phyloP scores from a whole-genome alignment of 306 rosid genomes.

The Vachellia collinsii region DNA sequence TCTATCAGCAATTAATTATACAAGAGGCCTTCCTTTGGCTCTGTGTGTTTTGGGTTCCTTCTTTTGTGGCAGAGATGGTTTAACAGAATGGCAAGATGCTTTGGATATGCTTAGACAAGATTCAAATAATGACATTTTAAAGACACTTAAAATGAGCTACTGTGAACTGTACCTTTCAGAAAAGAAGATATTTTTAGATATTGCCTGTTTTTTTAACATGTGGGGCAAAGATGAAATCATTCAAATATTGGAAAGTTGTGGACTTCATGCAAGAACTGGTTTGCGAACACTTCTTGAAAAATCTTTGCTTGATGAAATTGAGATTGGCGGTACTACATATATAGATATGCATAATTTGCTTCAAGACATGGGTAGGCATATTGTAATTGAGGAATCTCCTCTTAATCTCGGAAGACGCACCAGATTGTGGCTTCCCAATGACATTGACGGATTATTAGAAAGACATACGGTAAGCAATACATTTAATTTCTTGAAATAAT shows the following conservation, averaged over 20 bases:
- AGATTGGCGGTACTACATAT: neutral
- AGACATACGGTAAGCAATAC: constrained; percentile 2
- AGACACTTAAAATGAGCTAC: neutral
- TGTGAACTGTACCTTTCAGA: neutral
- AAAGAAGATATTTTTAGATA: neutral
- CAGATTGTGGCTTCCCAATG: constrained; percentile 40
- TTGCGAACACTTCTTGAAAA: neutral
- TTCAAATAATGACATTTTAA: neutral
- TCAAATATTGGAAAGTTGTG: neutral
- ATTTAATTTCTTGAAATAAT: neutral
- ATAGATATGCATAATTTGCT: constrained; percentile 47
- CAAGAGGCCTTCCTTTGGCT: constrained; percentile 1
- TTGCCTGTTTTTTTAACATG: neutral
- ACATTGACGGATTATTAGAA: constrained; percentile 29
- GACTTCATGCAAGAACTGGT: neutral
- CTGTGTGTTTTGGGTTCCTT: neutral
- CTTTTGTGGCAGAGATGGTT: neutral
- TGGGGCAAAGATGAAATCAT: neutral
- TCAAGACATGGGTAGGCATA: constrained; percentile 37
- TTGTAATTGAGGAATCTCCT: constrained; percentile 26
- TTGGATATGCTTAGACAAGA: neutral
- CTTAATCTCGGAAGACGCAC: constrained; percentile 10
- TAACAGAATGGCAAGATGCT: neutral
- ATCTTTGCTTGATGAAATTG: neutral
- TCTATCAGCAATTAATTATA: neutral